phyloP scores from a whole-genome alignment of 164 flowering plant species.

The Vitis rotundifolia region DNA sequence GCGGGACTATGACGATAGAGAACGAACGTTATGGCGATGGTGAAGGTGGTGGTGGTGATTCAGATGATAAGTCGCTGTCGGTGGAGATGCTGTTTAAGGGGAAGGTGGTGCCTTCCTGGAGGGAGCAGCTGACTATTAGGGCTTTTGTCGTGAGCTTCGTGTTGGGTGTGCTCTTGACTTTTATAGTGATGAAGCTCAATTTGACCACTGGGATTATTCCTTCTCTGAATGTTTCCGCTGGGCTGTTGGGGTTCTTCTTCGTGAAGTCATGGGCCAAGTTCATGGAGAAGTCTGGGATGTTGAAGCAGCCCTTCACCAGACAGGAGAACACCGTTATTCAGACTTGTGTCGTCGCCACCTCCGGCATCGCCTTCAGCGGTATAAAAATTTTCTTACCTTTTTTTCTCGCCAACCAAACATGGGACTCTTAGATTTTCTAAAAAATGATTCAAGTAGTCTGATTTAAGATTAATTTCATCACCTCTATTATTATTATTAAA shows the following conservation, averaged over 20 bases:
- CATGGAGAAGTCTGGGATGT: slow-evolving; percentile 30
- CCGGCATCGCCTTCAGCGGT: slow-evolving; percentile 75
- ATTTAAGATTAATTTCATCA: no score
- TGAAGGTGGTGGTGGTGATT: no score
- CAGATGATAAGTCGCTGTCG: no score
- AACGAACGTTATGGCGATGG: no score
- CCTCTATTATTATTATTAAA: no score
- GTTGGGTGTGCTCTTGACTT: slow-evolving; percentile 45
- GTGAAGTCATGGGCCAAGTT: slow-evolving; percentile 43
- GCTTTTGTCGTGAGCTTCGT: slow-evolving; percentile 39
- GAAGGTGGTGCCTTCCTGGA: slow-evolving; percentile 48
- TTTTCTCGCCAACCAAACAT: neutral
- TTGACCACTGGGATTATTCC: slow-evolving; percentile 72
- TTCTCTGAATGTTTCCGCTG: slow-evolving; percentile 70
- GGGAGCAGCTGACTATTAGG: slow-evolving; percentile 51
- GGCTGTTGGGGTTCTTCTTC: slow-evolving; percentile 57
- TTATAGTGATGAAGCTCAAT: slow-evolving; percentile 64
- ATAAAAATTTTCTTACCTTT: slow-evolving; percentile 3
- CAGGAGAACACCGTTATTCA: slow-evolving; percentile 83
- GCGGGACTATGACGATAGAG: no score
- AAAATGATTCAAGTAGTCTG: no score
- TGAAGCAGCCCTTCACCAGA: slow-evolving; percentile 61
- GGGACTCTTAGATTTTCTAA: no score
- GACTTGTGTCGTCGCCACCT: slow-evolving; percentile 68
- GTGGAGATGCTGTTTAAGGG: slow-evolving; percentile 38